Percentiles rank a stretch among this genome's conserved stretches.
phyloP scores from a whole-genome alignment of 768 basidiomycete genomes.

The Tylopilus plumbeoviolaceoides region DNA sequence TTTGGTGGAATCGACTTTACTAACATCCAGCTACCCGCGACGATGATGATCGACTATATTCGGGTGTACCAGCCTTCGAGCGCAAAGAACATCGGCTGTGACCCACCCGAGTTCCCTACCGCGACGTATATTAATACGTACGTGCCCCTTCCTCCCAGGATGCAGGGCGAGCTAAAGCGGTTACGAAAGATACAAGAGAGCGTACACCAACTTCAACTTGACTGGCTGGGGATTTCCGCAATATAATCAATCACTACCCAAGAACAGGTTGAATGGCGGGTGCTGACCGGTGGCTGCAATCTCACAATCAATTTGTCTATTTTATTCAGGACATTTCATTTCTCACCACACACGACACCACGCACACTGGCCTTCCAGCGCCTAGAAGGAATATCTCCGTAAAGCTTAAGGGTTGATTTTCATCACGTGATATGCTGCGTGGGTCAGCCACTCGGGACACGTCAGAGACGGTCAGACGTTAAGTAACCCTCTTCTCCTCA shows the following conservation, averaged over 20 bases:
- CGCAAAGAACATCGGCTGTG: conserved; percentile 55
- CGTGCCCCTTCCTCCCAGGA: conserved; percentile 18
- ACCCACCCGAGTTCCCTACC: conserved; percentile 73
- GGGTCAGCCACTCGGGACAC: conserved; percentile 28
- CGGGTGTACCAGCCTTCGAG: conserved; percentile 41
- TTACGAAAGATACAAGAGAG: conserved; percentile 35
- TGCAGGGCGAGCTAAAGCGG: background rate
- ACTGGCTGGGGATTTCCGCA: conserved; percentile 39
- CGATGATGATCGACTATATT: conserved; percentile 73
- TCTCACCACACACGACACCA: background rate
- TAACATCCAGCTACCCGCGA: conserved; percentile 49
- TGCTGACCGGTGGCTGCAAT: conserved; percentile 16
- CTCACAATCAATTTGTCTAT: background rate
- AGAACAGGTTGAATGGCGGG: conserved; percentile 42
- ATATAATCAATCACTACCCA: conserved; percentile 55
- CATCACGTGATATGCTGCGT: conserved; percentile 27
- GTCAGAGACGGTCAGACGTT: conserved; percentile 8
- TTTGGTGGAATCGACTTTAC: conserved; percentile 65
- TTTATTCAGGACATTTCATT: background rate
- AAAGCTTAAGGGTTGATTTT: conserved; percentile 19
- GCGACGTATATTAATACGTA: conserved; percentile 68
- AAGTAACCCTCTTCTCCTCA: background rate
- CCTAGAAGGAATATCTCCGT: background rate
- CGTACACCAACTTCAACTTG: conserved; percentile 42
- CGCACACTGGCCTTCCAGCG: too few species aligned